Evolutionary conservation across 2,329 filamentous ascomycete genomes (phyloP), one percentile per base, ranked within the genome.

Genomic region (Venturia asperata): DNA sequence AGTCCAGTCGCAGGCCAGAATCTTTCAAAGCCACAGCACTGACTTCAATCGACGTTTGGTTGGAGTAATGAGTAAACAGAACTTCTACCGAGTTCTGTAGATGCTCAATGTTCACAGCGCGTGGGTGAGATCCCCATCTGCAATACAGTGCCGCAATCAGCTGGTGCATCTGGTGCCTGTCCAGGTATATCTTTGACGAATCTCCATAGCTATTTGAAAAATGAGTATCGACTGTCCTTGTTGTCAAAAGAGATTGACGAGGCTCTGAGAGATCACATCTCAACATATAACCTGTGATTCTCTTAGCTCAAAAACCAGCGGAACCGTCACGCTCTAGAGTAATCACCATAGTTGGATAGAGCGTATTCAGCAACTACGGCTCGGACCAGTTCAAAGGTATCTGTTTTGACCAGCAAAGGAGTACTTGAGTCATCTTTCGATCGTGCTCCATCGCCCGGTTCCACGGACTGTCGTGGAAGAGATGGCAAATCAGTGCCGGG

Each of bases 71-170:
- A 17, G 47, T 21, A 21, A 52, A 52, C 10, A 52, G 21, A 52
- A 11, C 4, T 30, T 52, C 47, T 11, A 52, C 21, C n/a, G 19
- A 24, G 11, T 52, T 21, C 27, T 52, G 47, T 19, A 52, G 21
- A 13, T 52, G 47, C 11, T 52, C 47, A 52, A 52, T 52, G 47
- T 52, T 52, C 15, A 52, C 47, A 52, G 47, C 47, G 21, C 47
- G 47, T 27, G 47, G 47, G 15, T 30, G 47, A 13, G 19, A 21
- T 27, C 47, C 47, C 47, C 47, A 52, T 24, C 47, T 24, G n/a
- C 11, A 24, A 52, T 52, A 52, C 47, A 52, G 21, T 27, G 15
- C 15, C 15, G 47, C n/a, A 21, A 52, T 52, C 15, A 52, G 47
- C 9, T 52, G 21, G 15, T 52, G 21, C 47, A 27, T 52, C 13